Evolutionary conservation across 2,329 filamentous ascomycete species (phyloP), one percentile per base, ranked within the genome.

Genomic region (Orbilia ellipsospora): DNA sequence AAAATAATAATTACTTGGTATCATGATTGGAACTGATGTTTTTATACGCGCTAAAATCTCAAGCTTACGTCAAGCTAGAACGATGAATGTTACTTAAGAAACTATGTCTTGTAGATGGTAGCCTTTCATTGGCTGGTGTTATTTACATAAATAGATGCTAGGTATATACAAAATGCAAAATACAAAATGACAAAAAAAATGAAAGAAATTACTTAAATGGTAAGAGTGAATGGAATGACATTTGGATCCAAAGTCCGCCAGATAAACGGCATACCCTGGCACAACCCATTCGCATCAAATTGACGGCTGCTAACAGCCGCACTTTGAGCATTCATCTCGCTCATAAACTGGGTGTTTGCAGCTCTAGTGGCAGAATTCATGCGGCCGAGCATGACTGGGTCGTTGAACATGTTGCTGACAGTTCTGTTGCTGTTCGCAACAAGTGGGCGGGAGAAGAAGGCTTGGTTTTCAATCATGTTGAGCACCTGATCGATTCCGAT

Each of bases 241-340:
- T 74, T 78, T 6, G 81, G 81, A 62, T 81, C 80, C 62, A 81
- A 63, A 44, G 78, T 78, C 50, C 79, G 80, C 81, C 81, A 86
- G 0, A 86, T 54, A 74, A 85, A 85, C 5, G 85, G 85, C 84
- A 85, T 85, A 1, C 84, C 84, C 73, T 83, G 81, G 77, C 81
- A 82, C 52, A 86, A 80, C 0, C 85, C 85, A 4, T 83, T 55
- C 2, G 66, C 68, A 72, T 84, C 84, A 79, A 87, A 86, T 0
- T 20, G 74, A n/a, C 83, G 81, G 4, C 68, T 79, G n/a, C 79
- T 79, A 8, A 86, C 79, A 28, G 79, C 77, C 2, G 78, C 63
- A 78, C 84, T 85, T 50, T 85, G 81, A 2, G 51, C 74, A 64
- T 79, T 56, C 83, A 86, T 85, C 16, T 77, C 74, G 10, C 44